Base-by-base conservation (phyloP, 164 flowering plant genomes). In the Vitis vinifera region DNA sequence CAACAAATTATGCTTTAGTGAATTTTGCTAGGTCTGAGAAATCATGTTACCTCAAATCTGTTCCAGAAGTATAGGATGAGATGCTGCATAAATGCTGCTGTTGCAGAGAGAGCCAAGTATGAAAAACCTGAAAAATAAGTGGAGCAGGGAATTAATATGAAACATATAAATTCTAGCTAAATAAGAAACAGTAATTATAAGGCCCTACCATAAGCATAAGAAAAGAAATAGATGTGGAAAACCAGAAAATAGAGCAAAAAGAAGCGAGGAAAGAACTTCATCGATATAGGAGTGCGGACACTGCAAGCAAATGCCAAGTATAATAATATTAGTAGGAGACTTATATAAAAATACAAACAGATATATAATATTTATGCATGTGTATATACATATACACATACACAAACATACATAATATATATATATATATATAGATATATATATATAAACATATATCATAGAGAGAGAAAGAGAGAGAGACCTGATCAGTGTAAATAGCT, bases 241-340 rank as follows among this genome's bases (percentile, higher is more conserved):
- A 93, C 97, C 87, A 95, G 81, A 75, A 95, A 95, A 69, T 91
- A 95, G 68, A 95, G 98, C 86, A 93, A 76, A 81, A 95, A 93
- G 87, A 95, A 95, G 65, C 98, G 97, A 47, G 99, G 99, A 72
- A 95, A 95, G 85, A 90, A 95, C 91, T 95, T 92, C 96, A 90
- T 91, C 19, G 98, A 93, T 82, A 95, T 85, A 57, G 98, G 97
- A 4, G 99, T 93, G 15, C 99, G 94, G 55, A 95, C 98, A 79
- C 99, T 95, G 93, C 89, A 85, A 65, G 50, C 8, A 17, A 70
- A 59, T 1, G 12, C 67, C 50, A 75, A 67, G 62, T 12, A 73
- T 14, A 51, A 64, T 11, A 1, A 23, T 44, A 50, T 74, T 14
- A 77, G 60, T 62, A 49, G 55, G 48, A 23, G 14, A 62, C 30